Conservation (phyloP, 805 yeast species). For the Yarrowia osloensis region DNA sequence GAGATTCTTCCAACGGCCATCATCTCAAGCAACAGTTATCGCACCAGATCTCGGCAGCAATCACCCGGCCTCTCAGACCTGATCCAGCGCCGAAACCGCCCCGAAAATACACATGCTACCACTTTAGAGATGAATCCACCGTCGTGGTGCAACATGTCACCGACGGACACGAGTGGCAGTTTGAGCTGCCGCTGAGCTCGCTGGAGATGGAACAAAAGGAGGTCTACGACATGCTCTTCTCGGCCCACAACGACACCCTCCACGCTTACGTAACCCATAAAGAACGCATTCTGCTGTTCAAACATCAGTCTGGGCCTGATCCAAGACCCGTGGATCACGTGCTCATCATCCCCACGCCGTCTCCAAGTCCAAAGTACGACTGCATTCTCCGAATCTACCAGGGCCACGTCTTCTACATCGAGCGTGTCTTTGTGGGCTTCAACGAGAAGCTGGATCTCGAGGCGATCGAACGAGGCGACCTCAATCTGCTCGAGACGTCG, state of each 20-base stretch:
- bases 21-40: background rate
- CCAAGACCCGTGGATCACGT: background rate
- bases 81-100: background rate
- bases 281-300: background rate
- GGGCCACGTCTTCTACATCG: slow-evolving; percentile 2
- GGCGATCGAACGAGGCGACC: background rate
- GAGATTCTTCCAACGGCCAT: background rate
- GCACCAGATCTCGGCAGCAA: background rate
- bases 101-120: slow-evolving; percentile 6
- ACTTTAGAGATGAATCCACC: background rate
- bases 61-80: background rate
- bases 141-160: background rate
- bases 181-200: background rate
- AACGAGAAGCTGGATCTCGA: background rate
- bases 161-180: slow-evolving; percentile 1
- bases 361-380: background rate
- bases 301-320: background rate
- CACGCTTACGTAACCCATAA: background rate
- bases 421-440: background rate
- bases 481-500: background rate
- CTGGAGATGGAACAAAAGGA: background rate
- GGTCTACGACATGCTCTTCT: background rate
- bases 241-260: background rate
- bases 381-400: background rate
- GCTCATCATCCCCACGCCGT: background rate